Evolutionary conservation across 2,329 filamentous ascomycete genomes (phyloP), one percentile per base, ranked within the genome.

Genomic region (Tolypocladium amazonense): DNA sequence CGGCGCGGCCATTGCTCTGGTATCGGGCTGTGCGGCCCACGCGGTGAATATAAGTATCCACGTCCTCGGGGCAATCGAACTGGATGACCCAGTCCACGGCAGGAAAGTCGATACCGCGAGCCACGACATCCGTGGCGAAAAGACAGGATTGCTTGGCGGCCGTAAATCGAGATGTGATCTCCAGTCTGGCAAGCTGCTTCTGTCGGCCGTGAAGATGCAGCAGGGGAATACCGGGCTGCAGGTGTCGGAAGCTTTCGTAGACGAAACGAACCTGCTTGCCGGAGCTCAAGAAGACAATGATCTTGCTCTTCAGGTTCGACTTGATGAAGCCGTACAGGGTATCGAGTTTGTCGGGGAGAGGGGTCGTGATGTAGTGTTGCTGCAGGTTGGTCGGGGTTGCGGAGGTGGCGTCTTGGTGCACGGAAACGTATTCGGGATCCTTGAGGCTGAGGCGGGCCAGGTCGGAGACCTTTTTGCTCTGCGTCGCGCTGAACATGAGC

Each of bases 41-140:
- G 61, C 94, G 86, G 75, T 99, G 94, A 66, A 99, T 97, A 69
- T 99, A 99, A 0, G 94, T 99, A 69, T 97, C 94, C 4, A 90
- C 89, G 72, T 99, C 93, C 73, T 99, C 94, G 0, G 94, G 94
- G 65, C 90, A 96, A 72, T 99, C 94, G n/a, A 90, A 82, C 71
- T 99, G 94, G n/a, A 99, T 91, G 6, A 99, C 94, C 89, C 94
- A 99, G 72, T 99, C 94, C 0, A 99, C 94, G 3, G 92, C 88
- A 0, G 94, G 94, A 70, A 99, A 97, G 72, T 99, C 94, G 15
- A 99, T 83, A 64, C 94, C 94, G 72, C 94, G 84, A 0, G 94
- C 94, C 4, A 95, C 92, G 7, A 99, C 91, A 70, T 99, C 94
- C 0, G 94, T 99, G 1, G 94, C 91, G 71, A 99, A 96, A 0